Evolutionary conservation across 2,329 filamentous ascomycete species (phyloP), one percentile per base, ranked within the genome.

Genomic region (Mollisia scopiformis): DNA sequence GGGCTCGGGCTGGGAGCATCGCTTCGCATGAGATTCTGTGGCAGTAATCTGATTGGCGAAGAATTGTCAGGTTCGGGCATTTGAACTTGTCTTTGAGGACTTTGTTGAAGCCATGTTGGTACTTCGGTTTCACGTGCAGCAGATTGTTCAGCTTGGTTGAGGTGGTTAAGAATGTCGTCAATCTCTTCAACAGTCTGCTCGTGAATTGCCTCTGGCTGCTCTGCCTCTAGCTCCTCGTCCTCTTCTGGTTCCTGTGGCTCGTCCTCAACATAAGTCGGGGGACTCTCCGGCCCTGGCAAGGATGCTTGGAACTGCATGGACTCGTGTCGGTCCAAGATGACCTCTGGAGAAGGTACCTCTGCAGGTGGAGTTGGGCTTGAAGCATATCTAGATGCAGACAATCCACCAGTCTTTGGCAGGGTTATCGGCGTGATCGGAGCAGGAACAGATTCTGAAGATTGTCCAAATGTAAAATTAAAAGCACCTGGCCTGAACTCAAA

Each of bases 91-190:
- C 74, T 74, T 43, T 72, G 70, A 13, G 78, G 76, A 61, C 76
- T 83, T 8, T 76, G 73, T 43, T 81, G 78, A 16, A 75, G 77
- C 80, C 82, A 84, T 37, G 75, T 73, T 5, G 81, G 75, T 19
- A 47, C 25, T 13, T 47, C 43, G 23, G 79, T 74, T 49, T 74
- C 73, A 33, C 46, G 43, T 16, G 64, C 56, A 47, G 62, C 57
- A 43, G 67, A 57, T 51, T 91, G 91, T 55, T 89, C 87, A 1
- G 89, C 85, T 61, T 88, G 84, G 69, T 92, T 89, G 69, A 97
- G 84, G 62, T 95, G 89, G 66, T 89, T 86, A 92, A 98, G 97
- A 55, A 97, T 88, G 47, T 90, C 92, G 78, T 97, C 93, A 70
- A 97, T 93, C 72, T 97, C 93, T 67, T 94, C 89, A 68, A 91